Evolutionary conservation across 2,329 filamentous ascomycete genomes (phyloP), one percentile per base, ranked within the genome.

Genomic region (Sporothrix pallida): DNA sequence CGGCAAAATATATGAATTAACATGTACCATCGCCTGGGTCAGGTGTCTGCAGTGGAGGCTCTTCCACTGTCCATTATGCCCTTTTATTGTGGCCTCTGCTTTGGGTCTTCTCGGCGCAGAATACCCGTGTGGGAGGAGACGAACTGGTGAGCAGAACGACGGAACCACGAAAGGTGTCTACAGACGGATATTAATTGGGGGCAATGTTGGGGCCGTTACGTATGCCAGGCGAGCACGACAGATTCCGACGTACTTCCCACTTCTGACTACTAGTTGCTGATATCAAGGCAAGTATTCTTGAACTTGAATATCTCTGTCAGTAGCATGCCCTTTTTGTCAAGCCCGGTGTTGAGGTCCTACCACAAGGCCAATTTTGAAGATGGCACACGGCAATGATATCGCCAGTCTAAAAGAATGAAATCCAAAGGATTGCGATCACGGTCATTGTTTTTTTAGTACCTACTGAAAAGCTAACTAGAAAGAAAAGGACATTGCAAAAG

Each of bases 11-110:
- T 5, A 9, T 23, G 5, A 10, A 9, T 37, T 37, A 69, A 26
- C 52, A 69, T 42, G 15, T 5, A 9, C 46, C 2, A 10, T 8
- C 46, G 12, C 46, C 17, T 69, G 48, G 44, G 65, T 52, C 15
- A 20, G 60, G 60, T 44, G 31, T 63, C 15, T 50, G 12, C 20
- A 9, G 65, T 69, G 46, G 46, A 52, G 65, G 65, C 48, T 69
- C 48, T 69, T 52, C 15, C 23, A 5, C 20, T 52, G 10, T 52
- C 26, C 15, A 26, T 52, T n/a, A 52, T 52, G 23, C 44, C 13
- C 4, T 67, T n/a, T n/a, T 31, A 9, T 48, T 48, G 62, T 48
- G 42, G 42, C 8, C 62, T 20, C 42, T 48, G 42, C 44, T 48
- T 48, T 48, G 42, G 20, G 62, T 15, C 20, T 15, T 48, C 20